Evolutionary conservation across 1,139 yeast genomes (phyloP), one percentile per base, ranked within the genome.

Genomic region (Sugiyamaella grinbergsii): DNA sequence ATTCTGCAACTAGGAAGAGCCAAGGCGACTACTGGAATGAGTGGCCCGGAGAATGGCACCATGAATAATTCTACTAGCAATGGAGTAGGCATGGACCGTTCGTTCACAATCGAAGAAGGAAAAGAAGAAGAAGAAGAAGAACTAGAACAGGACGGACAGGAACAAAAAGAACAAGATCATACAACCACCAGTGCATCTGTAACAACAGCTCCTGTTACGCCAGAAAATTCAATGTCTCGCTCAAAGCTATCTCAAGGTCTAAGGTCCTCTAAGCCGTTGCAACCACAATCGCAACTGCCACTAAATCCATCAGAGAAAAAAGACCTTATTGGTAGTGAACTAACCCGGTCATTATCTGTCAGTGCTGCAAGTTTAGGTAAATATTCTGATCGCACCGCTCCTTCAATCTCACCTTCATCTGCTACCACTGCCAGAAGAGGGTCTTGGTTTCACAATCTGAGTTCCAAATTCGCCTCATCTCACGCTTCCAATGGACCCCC

Each of bases 401-500:
- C 33, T 4, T 31, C 50, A 16, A 32, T 26, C 22, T 41, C 50
- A 24, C 42, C 38, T 11, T 11, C 49, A 15, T 11, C 33, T 7
- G 19, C 40, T 10, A 29, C n/a, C n/a, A n/a, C 11, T 3, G 16
- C 15, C 16, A 40, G 53, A 56, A 41, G 53, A 56, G 42, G 55
- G 58, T 20, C 57, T 45, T 52, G 53, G 58, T 28, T 46, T 52
- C 52, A 42, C 34, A 18, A 42, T 34, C 19, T 49, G 40, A 39
- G 51, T 45, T 33, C 48, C 51, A 31, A 42, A 45, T 38, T 51
- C 16, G n/a, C 47, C 4, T 48, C 51, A 5, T 20, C 46, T 20
- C 20, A 28, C 10, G 28, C 16, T 13, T 34, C 18, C 13, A 19
- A 34, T 24, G 40, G 34, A 29, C 33, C 13, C 16, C 6, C 33